A percentile compares a stretch with the other conserved stretches of the same genome.
Conservation (phyloP, 164 flowering plant genomes). For the Macadamia integrifolia region DNA sequence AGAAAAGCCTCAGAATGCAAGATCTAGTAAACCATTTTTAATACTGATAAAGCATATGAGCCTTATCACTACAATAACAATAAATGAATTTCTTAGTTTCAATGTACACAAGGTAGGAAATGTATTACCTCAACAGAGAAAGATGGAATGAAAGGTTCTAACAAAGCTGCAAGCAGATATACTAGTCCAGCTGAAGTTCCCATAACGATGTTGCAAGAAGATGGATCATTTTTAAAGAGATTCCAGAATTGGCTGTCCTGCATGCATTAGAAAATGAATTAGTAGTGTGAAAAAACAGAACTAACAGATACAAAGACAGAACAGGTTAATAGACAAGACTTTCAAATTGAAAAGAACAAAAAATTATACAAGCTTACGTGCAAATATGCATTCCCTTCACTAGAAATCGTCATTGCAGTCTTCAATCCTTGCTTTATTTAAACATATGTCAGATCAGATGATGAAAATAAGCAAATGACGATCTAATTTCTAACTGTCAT, state of each 20-base stretch:
- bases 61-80: background rate
- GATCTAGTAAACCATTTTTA: background rate
- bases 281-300: background rate
- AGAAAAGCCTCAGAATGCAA: background rate
- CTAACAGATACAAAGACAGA: background rate
- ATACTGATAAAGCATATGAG: background rate
- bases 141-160: slow-evolving; percentile 97
- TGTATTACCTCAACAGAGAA: slow-evolving; percentile 67
- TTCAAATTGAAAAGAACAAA: background rate
- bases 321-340: background rate
- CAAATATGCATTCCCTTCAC: slow-evolving; percentile 89
- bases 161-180: slow-evolving; percentile 71
- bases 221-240: slow-evolving; percentile 71
- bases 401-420: slow-evolving; percentile 81
- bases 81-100: background rate
- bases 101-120: background rate
- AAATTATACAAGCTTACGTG: slow-evolving; percentile 47
- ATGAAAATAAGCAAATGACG: background rate
- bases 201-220: slow-evolving; percentile 73
- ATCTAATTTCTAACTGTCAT: background rate
- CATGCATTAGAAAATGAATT: slow-evolving; percentile 4
- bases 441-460: slow-evolving; percentile 41
- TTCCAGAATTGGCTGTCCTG: slow-evolving; percentile 95
- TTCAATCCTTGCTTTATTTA: slow-evolving; percentile 92
- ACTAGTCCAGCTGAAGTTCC: slow-evolving; percentile 81